Conservation (phyloP, 768 basidiomycete genomes). For the Tulasnella sp. region DNA sequence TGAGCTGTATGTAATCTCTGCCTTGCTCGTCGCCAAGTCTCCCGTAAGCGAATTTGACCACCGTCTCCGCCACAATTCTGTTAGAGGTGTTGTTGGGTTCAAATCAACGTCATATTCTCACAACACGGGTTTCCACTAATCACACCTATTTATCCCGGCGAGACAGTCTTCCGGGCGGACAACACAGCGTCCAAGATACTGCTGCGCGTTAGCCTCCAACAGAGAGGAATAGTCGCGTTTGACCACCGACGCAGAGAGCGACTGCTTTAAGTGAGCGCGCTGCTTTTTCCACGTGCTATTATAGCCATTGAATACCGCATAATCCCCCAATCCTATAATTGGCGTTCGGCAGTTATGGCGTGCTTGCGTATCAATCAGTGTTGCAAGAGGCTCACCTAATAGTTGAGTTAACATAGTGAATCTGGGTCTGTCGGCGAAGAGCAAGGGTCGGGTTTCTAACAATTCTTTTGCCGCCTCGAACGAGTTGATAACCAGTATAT, state of each 20-base stretch:
- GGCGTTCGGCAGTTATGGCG: not conserved
- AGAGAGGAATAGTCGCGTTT: not conserved
- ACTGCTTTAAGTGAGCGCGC: not conserved
- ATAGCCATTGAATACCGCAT: not conserved
- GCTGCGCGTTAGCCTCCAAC: no score
- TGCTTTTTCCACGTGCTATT: not conserved
- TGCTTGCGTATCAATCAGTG: no score
- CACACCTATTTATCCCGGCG: not conserved
- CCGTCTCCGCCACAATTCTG: not conserved
- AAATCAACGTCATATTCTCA: no score
- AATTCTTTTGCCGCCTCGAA: conserved; percentile 33
- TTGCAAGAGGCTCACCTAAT: not conserved
- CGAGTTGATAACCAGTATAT: conserved; percentile 28
- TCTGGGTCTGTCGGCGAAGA: conserved; percentile 36
- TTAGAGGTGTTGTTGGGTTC: no score
- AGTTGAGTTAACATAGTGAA: not conserved
- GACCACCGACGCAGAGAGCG: not conserved
- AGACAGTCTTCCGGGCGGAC: not conserved
- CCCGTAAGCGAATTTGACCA: not conserved
- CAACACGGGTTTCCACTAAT: no score
- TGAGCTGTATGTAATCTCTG: not conserved
- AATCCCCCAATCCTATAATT: not conserved
- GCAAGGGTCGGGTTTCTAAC: conserved; percentile 33
- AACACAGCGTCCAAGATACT: not conserved
- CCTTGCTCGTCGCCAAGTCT: not conserved